Evolutionary conservation across 345 rosid genomes (phyloP).

Genomic region (Citrus sp.): DNA sequence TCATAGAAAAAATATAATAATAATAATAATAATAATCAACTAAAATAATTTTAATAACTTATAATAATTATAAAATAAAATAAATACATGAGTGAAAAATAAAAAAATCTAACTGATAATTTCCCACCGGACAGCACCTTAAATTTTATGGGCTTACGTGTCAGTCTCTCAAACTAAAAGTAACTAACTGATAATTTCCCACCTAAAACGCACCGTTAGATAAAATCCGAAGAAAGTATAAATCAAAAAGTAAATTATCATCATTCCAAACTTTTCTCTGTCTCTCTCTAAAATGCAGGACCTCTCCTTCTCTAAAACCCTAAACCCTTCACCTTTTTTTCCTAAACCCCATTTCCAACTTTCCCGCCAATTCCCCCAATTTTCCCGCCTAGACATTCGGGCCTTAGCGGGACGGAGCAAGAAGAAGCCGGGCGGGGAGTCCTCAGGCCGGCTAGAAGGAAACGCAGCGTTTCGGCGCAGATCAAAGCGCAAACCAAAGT

Average conservation of each 20-base stretch:
- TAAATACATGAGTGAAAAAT: too few relatives aligned
- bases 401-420: conserved; percentile 83
- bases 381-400: conserved; percentile 42
- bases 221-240: neutral
- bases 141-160: too few relatives aligned
- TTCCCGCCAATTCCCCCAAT: conserved; percentile 12
- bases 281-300: conserved; percentile 34
- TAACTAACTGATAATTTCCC: neutral
- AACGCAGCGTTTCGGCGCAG: conserved; percentile 43
- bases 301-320: conserved; percentile 70
- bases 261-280: conserved; percentile 12
- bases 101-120: neutral
- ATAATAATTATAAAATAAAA: too few relatives aligned
- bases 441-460: conserved; percentile 60
- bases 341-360: conserved; percentile 9
- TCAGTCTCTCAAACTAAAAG: too few relatives aligned
- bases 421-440: conserved; percentile 63
- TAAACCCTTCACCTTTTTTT: conserved; percentile 44
- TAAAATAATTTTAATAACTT: too few relatives aligned
- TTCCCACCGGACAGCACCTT: neutral
- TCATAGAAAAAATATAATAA: too few relatives aligned
- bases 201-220: conserved; percentile 27
- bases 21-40: too few relatives aligned
- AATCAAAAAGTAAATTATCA: too few relatives aligned
- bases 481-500: conserved; percentile 42